Base-by-base conservation (phyloP, 768 basidiomycete species). In the Leccinum sublutescens region DNA sequence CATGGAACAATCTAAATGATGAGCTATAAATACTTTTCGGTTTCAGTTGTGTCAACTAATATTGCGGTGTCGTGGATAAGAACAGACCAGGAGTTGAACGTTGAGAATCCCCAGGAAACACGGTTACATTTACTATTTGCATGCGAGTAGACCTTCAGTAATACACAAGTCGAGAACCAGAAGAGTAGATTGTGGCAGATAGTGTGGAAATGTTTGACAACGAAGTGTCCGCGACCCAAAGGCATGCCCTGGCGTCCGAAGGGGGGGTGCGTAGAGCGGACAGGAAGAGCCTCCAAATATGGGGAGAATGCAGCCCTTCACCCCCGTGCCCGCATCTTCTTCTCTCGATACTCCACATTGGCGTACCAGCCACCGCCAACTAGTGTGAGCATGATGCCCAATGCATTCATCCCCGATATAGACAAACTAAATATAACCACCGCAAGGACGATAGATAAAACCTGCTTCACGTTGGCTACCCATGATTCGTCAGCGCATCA, bases 401-500 rank as follows among this genome's bases (percentile, higher is more conserved):
- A 62, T 8, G 82, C 87, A 70, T 99, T 99, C 61, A 81, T 81
- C 23, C 80, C 77, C 10, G 87, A 90, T 72, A 98, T 91, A 3
- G 83, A 82, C 48, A 98, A 75, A 70, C 94, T 75, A 72, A 98
- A 99, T 25, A 98, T 80, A 38, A 80, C 63, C 5, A 98, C 93
- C 0, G 93, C 91, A 48, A 88, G 84, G 10, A 93, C 77, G 58
- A 97, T 86, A 3, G 95, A 96, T 66, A 97, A 71, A 10, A 95
- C 95, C 69, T 97, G 95, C 74, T 98, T 98, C 52, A 96, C 87
- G 72, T 95, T 94, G 54, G 86, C 91, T 91, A 57, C 56, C 17
- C 31, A n/a, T 40, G 14, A 25, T 17, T 27, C n/a, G 55, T 68
- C 50, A 62, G 66, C 36, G 55, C 36, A 19, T 51, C 21, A 47